Base-by-base conservation (phyloP, 2,329 filamentous ascomycete genomes). In the Penicillium concentricum region DNA sequence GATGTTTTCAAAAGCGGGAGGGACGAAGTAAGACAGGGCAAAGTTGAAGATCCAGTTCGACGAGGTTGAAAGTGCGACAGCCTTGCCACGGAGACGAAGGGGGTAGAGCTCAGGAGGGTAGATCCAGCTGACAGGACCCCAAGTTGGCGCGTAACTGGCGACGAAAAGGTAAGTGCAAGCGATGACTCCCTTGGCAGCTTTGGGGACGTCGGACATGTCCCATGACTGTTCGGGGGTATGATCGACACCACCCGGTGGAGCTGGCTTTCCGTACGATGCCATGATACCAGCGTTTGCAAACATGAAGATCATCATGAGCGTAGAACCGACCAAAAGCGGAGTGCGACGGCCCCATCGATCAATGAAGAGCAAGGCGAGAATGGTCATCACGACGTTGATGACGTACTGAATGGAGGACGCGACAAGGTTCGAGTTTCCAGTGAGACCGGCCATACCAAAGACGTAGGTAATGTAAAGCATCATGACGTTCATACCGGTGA, bases 371-470 rank as follows among this genome's bases (percentile, higher is more conserved):
- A 93, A 81, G 1, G 89, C 89, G 0, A 89, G 88, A 8, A 92
- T 72, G 0, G 90, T 93, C 85, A 91, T 89, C 51, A 86, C 61
- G 2, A 93, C 89, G 70, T 92, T 92, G 78, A 93, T 90, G 63
- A 92, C 81, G 69, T 89, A 90, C 67, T 90, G 85, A 61, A 90
- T 89, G 8, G 82, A 84, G 30, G 85, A 87, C 4, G 87, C 82
- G 35, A 89, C 74, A n/a, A 91, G 79, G 26, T 86, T 82, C 56
- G 79, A 82, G 65, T 84, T 79, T 12, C 81, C 81, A 2, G 74
- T 77, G 4, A 88, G 75, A 16, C 87, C 87, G 20, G 87, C 86
- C 88, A 91, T 91, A 10, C 81, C 81, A 68, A 90, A 90, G 56
- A 90, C 82, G 62, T 71, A 71, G 41, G 80, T 81, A 57, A 88